phyloP scores from a whole-genome alignment of 2,329 filamentous ascomycete species.

The Trichoderma simmonsii region DNA sequence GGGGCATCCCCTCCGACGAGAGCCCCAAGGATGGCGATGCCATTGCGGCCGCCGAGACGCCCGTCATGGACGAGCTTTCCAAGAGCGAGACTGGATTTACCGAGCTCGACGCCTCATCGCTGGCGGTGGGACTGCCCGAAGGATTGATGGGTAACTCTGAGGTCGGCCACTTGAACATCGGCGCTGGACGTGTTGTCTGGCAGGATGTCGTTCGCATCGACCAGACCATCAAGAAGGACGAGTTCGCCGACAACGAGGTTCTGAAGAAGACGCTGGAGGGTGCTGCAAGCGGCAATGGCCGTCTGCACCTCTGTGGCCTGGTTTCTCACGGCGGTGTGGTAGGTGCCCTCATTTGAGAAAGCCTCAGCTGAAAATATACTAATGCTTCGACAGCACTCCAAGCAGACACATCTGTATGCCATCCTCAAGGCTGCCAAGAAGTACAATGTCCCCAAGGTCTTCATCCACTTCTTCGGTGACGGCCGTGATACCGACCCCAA shows the following conservation, averaged over 20 bases:
- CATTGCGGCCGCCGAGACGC: constrained; percentile 89
- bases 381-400: constrained; percentile 63
- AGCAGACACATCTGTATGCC: constrained; percentile 88
- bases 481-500: constrained; percentile 98
- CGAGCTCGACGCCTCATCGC: constrained; percentile 90
- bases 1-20: constrained; percentile 79
- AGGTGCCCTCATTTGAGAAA: constrained; percentile 31
- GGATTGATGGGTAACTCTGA: constrained; percentile 99
- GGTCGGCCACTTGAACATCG: constrained; percentile 98
- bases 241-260: constrained; percentile 72
- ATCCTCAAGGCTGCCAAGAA: constrained; percentile 89
- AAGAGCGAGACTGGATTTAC: constrained; percentile 80
- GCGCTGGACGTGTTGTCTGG: constrained; percentile 95
- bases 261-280: constrained; percentile 73
- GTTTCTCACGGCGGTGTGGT: constrained; percentile 93
- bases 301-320: constrained; percentile 87
- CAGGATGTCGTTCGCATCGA: constrained; percentile 98
- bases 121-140: constrained; percentile 92
- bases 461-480: constrained; percentile 98
- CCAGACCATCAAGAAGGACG: constrained; percentile 80
- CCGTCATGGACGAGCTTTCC: constrained; percentile 90
- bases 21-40: constrained; percentile 90
- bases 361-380: constrained; percentile 6
- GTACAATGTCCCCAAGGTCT: constrained; percentile 82
- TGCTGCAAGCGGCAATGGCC: constrained; percentile 84